phyloP scores from a whole-genome alignment of 2,329 filamentous ascomycete genomes.

The Stemphylium beticola region DNA sequence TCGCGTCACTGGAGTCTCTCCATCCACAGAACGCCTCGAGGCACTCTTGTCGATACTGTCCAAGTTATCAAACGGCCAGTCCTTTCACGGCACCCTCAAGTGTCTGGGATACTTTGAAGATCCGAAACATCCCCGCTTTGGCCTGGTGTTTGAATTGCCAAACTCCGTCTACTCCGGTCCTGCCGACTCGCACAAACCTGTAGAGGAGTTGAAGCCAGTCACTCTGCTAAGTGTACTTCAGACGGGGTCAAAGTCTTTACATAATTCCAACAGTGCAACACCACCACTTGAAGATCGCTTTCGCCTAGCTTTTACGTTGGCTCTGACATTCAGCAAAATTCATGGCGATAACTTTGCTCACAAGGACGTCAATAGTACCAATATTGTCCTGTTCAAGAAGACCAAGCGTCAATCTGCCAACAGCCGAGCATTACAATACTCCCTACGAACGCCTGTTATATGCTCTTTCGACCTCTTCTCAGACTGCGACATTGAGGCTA shows the following conservation, averaged over 20 bases:
- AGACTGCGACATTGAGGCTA: constrained; percentile 57
- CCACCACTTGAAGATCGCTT: constrained; percentile 75
- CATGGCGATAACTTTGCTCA: constrained; percentile 73
- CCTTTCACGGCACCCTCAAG: constrained; percentile 58
- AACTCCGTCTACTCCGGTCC: constrained; percentile 53
- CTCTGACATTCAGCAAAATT: constrained; percentile 74
- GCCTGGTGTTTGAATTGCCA: constrained; percentile 77
- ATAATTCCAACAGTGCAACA: constrained; percentile 50
- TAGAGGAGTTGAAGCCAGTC: constrained; percentile 49
- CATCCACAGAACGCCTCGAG: constrained; percentile 55
- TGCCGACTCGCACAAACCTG: constrained; percentile 60
- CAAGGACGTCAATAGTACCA: constrained; percentile 71
- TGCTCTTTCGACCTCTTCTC: constrained; percentile 79
- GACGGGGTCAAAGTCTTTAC: constrained; percentile 52
- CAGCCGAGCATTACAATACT: constrained; percentile 51
- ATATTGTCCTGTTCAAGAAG: constrained; percentile 68
- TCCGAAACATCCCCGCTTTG: constrained; percentile 69
- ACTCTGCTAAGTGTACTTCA: constrained; percentile 57
- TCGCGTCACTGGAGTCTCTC: constrained; percentile 54
- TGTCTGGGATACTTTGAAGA: constrained; percentile 77
- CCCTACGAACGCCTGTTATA: constrained; percentile 72
- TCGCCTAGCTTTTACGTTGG: constrained; percentile 73
- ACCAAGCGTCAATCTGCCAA: constrained; percentile 54
- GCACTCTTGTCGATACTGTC: constrained; percentile 44
- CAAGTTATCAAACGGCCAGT: constrained; percentile 40